Conservation (phyloP, 257 asterid genomes). For the Primulina tabacum region DNA sequence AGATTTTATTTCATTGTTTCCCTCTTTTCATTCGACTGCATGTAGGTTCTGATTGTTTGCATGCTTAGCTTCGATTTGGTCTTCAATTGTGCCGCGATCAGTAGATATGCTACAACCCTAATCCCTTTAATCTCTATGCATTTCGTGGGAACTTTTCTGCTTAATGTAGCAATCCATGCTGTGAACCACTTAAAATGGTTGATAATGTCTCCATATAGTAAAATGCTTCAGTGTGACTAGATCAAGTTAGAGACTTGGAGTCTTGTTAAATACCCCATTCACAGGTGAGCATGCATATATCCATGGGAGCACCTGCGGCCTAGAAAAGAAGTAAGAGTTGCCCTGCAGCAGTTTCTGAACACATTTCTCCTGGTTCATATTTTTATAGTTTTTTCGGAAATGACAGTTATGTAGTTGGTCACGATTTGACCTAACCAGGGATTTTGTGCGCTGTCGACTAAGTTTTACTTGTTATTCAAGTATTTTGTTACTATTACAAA, state of each 20-base stretch:
- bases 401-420: background rate
- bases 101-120: background rate
- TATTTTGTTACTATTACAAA: background rate
- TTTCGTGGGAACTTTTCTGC: background rate
- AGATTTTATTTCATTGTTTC: background rate
- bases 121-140: background rate
- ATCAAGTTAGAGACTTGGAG: background rate
- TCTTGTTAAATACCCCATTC: background rate
- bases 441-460: background rate
- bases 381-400: background rate
- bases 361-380: background rate
- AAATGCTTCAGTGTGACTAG: background rate
- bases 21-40: background rate
- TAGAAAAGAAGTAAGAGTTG: no score
- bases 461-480: background rate
- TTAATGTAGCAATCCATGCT: background rate
- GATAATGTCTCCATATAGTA: background rate
- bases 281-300: background rate
- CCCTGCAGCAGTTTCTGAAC: background rate
- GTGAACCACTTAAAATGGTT: background rate
- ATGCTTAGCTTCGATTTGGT: background rate
- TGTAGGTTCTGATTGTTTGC: background rate
- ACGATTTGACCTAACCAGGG: background rate
- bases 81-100: conserved; percentile 3
- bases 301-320: background rate